Percentiles rank a stretch among this genome's conserved stretches.
Evolutionary conservation across 768 basidiomycete genomes (phyloP).

Genomic region (Porpolomopsis calyptriformis): DNA sequence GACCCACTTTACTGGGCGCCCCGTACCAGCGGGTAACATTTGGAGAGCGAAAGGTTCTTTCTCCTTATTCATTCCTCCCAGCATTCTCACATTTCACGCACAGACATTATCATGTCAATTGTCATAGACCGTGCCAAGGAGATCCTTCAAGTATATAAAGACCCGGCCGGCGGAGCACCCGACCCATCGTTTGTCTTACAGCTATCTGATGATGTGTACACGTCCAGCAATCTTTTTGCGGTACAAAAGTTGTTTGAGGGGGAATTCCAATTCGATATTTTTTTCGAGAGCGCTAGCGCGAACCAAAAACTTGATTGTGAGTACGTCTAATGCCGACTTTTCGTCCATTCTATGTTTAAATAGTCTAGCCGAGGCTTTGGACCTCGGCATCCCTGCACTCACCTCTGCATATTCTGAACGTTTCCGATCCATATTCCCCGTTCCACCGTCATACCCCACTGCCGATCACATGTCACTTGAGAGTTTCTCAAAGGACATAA

Average conservation of each 20-base stretch:
- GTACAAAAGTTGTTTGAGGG: slow-evolving; percentile 83
- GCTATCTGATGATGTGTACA: slow-evolving; percentile 62
- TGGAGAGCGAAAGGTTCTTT: slow-evolving; percentile 75
- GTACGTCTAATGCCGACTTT: slow-evolving; percentile 15
- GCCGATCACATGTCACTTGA: slow-evolving; percentile 41
- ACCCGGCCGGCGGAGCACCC: slow-evolving; percentile 38
- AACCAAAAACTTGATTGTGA: slow-evolving; percentile 56
- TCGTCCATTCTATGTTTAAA: slow-evolving; percentile 1
- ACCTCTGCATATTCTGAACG: slow-evolving; percentile 48
- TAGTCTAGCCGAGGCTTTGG: slow-evolving; percentile 47
- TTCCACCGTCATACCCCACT: slow-evolving; percentile 41
- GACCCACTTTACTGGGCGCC: slow-evolving; percentile 59
- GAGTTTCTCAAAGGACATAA: slow-evolving; percentile 78
- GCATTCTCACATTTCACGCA: not conserved
- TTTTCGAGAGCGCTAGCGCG: slow-evolving; percentile 69
- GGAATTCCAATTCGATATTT: slow-evolving; percentile 80
- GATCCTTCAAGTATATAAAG: slow-evolving; percentile 44
- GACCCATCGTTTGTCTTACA: slow-evolving; percentile 76
- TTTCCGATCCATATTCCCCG: slow-evolving; percentile 63
- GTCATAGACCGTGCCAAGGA: slow-evolving; percentile 49
- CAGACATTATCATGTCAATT: slow-evolving; percentile 55
- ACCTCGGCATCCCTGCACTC: slow-evolving; percentile 60
- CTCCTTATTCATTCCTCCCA: not conserved
- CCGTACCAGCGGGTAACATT: slow-evolving; percentile 49
- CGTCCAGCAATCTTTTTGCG: slow-evolving; percentile 71